Base-by-base conservation (phyloP, 2,329 filamentous ascomycete genomes). In the Pseudogymnoascus sp. region DNA sequence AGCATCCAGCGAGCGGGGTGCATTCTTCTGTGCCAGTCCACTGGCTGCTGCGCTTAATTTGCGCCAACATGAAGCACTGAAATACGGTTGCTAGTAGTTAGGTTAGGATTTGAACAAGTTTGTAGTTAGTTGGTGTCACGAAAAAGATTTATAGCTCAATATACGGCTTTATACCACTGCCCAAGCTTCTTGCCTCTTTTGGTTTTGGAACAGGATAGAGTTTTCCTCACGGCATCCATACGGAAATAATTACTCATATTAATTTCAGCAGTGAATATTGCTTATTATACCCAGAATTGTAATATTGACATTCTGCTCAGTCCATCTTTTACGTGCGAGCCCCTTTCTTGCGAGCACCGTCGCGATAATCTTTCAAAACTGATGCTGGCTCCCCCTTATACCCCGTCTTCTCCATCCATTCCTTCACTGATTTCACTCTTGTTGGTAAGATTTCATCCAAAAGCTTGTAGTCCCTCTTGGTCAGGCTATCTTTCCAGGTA, bases 391-490 rank as follows among this genome's bases (percentile, higher is more conserved):
- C 22, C 3, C 41, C 41, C 12, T n/a, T 47, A 28, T 47, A 47
- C 6, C 14, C 41, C 8, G 41, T 47, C 22, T 47, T 47, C 20
- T 47, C 14, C 41, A 59, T 68, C 67, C 67, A 68, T 54, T 68
- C 66, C 14, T 59, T 59, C 8, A 67, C 63, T 16, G 58, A 64
- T 57, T 63, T 65, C 4, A 68, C 65, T n/a, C 67, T 63, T 4
- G 41, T 60, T 2, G 67, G 65, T 25, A 66, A 63, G 20, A 68
- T 65, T 16, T 63, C 57, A 63, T 68, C 67, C 60, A 68, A 60
- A 11, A 68, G 25, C 8, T 58, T 47, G 61, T 64, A 68, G 54
- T 68, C 66, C 33, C 63, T 63, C 14, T 60, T 61, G 14, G 63
- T 39, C 18, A 62, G n/a, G 12, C 57, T 60, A n/a, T 60, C 63